These are phyloP conservation scores for Gilbertella persicaria DNA, from an alignment of 371 early-diverging fungal genomes.

Conservation along the genomic window DNA sequence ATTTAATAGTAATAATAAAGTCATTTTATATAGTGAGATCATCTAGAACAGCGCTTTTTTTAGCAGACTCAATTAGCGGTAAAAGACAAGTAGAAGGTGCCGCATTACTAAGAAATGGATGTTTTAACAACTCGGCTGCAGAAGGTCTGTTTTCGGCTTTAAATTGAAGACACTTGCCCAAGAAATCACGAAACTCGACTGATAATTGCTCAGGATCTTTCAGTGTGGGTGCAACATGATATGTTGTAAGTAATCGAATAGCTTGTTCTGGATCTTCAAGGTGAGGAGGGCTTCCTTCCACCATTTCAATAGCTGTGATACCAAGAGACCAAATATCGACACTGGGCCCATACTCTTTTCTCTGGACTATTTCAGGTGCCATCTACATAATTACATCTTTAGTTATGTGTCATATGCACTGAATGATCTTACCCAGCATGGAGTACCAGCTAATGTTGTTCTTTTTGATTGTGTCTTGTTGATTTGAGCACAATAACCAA, in stretches of 20 bases:
- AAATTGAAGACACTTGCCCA: constrained; percentile 80
- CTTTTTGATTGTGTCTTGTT: constrained; percentile 67
- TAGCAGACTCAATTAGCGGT: constrained; percentile 18
- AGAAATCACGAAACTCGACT: constrained; percentile 74
- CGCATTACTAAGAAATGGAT: constrained; percentile 31
- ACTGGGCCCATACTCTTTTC: constrained; percentile 80
- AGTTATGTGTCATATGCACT: neutral
- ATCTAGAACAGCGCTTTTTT: constrained; percentile 9
- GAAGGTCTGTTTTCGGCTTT: constrained; percentile 80
- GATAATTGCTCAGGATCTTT: constrained; percentile 80
- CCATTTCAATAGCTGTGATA: constrained; percentile 95
- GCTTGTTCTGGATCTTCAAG: constrained; percentile 86
- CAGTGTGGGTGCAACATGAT: constrained; percentile 74
- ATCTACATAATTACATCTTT: constrained; percentile 40
- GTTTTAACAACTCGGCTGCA: constrained; percentile 66
- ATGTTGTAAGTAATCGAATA: constrained; percentile 32
- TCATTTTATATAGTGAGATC: neutral
- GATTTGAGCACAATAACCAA: constrained; percentile 87
- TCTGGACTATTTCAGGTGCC: constrained; percentile 88
- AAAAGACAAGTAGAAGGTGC: constrained; percentile 8
- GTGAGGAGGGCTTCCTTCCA: constrained; percentile 95
- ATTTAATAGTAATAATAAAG: neutral
- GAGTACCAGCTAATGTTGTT: constrained; percentile 83
- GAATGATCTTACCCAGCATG: constrained; percentile 65
- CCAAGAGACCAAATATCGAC: constrained; percentile 93